Evolutionary conservation across 1,284 basidiomycete species (phyloP), one percentile per base, ranked within the genome.

Genomic region (Microbotryum scabiosae): DNA sequence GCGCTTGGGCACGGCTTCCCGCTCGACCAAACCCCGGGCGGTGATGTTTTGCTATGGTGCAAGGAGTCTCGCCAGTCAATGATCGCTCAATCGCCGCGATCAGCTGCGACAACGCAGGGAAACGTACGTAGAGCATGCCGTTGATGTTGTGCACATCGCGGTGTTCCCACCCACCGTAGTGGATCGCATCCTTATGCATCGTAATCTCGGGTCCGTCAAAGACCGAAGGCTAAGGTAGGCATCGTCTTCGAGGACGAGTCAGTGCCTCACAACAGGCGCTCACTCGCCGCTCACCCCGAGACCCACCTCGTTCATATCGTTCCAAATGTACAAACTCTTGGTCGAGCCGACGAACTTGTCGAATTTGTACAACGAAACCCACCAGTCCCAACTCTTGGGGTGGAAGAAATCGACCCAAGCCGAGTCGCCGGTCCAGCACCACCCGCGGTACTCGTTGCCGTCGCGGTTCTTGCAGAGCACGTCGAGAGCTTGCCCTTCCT

Each of bases 121-220:
- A 18, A 5, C 25, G 32, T 62, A 69, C 61, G 63, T 48, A 63
- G 44, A 57, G 51, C 53, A 90, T 88, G 60, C 89, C 89, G 70
- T 93, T 92, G 74, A 96, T 85, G 72, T 94, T 94, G 75, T 94
- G 90, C 3, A 99, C 76, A 73, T 98, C 94, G 50, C 94, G 85
- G 73, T 99, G 92, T 74, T 99, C 94, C 94, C 94, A 98, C 23
- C 90, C 91, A 46, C 86, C 87, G 71, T 89, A 79, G 72, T 98
- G 94, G 44, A 96, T 76, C 63, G 87, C 89, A 70, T 98, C 96
- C 73, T 88, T 90, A 16, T 89, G 91, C 86, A 97, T 91, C 16
- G 90, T 91, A 72, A 98, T 94, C 74, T 99, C 96, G 3, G 96
- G 96, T 0, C 94, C 96, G 70, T 97, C 94, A 79, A 99, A 98